phyloP scores from a whole-genome alignment of 106 monocot genomes.

The Agapanthus africanus region DNA sequence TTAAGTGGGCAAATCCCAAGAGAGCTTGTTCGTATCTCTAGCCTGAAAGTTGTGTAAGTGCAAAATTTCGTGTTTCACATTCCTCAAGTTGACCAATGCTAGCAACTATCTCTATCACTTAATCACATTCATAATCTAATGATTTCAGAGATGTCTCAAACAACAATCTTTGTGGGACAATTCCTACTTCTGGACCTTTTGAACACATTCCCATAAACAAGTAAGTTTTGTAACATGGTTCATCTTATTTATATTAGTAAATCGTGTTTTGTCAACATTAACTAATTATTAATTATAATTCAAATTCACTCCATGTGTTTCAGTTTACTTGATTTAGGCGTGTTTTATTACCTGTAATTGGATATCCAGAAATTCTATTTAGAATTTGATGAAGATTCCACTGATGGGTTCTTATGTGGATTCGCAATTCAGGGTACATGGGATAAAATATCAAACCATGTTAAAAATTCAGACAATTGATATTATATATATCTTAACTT shows the following conservation, averaged over 20 bases:
- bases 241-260: background rate
- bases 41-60: slow-evolving; percentile 96
- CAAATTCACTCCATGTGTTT: background rate
- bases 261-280: background rate
- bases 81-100: background rate
- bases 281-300: background rate
- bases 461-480: too few species aligned
- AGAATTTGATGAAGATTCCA: background rate
- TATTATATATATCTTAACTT: too few species aligned
- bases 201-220: slow-evolving; percentile 85
- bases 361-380: background rate
- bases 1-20: slow-evolving; percentile 76
- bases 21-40: slow-evolving; percentile 62
- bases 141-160: slow-evolving; percentile 76
- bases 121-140: background rate
- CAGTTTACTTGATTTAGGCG: background rate
- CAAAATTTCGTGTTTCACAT: slow-evolving; percentile 10
- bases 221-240: slow-evolving; percentile 25
- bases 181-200: slow-evolving; percentile 88
- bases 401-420: background rate
- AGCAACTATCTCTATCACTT: background rate
- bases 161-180: slow-evolving; percentile 93
- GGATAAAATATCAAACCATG: background rate
- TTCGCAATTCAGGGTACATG: background rate
- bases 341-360: background rate